Percentiles rank a stretch among this genome's conserved stretches.
Evolutionary conservation across 2,329 filamentous ascomycete species (phyloP).

Genomic region (Diaporthe sp.): DNA sequence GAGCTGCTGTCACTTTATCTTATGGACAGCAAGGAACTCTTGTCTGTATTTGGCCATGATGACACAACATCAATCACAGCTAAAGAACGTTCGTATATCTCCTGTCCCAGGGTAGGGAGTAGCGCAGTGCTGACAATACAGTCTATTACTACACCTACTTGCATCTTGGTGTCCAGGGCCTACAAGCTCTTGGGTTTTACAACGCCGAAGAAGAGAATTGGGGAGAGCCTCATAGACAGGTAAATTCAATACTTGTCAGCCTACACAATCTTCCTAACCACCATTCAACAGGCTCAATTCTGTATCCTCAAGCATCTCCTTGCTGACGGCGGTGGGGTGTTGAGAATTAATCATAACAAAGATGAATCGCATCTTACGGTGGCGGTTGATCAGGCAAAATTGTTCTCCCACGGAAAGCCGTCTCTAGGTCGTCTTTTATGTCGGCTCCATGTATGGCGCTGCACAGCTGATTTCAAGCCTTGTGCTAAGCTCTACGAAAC

Average conservation of each 20-base stretch:
- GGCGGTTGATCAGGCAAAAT: not conserved
- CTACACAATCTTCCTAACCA: not conserved
- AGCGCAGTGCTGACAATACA: not conserved
- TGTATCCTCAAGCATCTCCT: not conserved
- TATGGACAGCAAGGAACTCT: not conserved
- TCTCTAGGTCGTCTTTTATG: not conserved
- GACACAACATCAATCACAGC: not conserved
- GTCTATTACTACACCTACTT: not conserved
- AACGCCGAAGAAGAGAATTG: not conserved
- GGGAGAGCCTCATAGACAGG: not conserved
- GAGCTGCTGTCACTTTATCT: not conserved
- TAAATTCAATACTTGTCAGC: not conserved
- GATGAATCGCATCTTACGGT: not conserved
- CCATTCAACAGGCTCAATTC: not conserved
- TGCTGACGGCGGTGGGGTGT: not conserved
- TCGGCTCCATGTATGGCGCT: not conserved
- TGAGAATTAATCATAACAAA: not conserved
- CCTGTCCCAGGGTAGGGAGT: not conserved
- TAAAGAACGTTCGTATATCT: not conserved
- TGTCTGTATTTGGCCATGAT: not conserved
- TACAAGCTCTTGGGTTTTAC: not conserved
- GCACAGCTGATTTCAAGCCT: not conserved
- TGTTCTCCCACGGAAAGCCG: not conserved
- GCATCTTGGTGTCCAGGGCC: not conserved
- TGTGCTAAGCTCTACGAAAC: not conserved